These are phyloP conservation scores for Eucalyptus virginea DNA, from an alignment of 345 rosid genomes.

Conservation along the genomic window DNA sequence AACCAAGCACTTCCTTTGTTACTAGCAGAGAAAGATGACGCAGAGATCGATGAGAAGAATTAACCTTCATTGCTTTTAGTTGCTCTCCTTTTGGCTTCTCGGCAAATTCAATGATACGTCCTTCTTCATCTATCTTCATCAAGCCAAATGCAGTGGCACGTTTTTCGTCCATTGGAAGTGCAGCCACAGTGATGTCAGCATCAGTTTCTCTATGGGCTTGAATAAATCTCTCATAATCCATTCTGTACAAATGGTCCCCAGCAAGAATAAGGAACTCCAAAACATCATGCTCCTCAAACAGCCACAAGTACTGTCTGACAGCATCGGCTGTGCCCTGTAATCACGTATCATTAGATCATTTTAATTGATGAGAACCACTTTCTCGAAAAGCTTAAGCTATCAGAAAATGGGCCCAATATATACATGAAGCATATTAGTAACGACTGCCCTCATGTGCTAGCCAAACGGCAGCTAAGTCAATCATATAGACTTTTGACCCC, in stretches of 20 bases:
- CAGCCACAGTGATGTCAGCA: conserved; percentile 98
- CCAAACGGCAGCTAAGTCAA: neutral
- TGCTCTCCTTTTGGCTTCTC: conserved; percentile 98
- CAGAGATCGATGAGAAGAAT: neutral
- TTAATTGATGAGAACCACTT: neutral
- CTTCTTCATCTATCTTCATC: conserved; percentile 98
- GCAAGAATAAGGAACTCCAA: conserved; percentile 91
- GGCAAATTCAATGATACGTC: conserved; percentile 80
- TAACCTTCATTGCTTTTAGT: conserved; percentile 82
- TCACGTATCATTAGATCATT: neutral
- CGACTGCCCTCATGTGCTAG: neutral
- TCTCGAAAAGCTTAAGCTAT: neutral
- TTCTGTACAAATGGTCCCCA: conserved; percentile 92
- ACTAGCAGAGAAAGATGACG: neutral
- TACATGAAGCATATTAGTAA: neutral
- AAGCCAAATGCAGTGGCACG: conserved; percentile 91
- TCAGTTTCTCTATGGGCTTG: conserved; percentile 96
- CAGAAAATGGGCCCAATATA: neutral
- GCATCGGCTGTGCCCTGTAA: conserved; percentile 96
- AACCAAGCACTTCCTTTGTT: neutral
- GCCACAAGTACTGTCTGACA: conserved; percentile 90
- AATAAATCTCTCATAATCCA: conserved; percentile 95
- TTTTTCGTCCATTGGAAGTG: conserved; percentile 91
- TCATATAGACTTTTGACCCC: neutral
- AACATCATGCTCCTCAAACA: conserved; percentile 95